Evolutionary conservation across 768 basidiomycete species (phyloP).

Genomic region (Lentinus brumalis): DNA sequence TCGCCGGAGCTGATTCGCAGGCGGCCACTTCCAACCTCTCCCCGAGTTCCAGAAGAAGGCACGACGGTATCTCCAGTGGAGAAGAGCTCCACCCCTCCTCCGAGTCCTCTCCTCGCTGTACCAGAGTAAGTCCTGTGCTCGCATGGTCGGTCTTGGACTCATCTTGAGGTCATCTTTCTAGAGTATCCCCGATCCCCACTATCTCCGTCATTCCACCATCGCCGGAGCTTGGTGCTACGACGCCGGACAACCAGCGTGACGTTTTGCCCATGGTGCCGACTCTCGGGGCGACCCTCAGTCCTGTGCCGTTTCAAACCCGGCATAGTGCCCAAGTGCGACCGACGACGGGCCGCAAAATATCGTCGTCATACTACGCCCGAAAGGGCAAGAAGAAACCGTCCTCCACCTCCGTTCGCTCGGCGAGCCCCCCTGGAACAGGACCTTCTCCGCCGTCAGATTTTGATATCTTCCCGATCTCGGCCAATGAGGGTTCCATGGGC

Average conservation of each 20-base stretch:
- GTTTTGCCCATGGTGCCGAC: no score
- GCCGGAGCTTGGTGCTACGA: neutral
- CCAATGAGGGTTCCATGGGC: no score
- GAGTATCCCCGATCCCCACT: neutral
- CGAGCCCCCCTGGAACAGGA: no score
- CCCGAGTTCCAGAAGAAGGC: neutral
- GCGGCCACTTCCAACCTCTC: neutral
- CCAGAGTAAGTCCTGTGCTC: neutral
- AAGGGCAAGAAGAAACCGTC: no score
- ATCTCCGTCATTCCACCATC: neutral
- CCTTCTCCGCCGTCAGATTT: no score
- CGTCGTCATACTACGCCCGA: no score
- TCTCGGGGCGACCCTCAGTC: no score
- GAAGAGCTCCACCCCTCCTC: neutral
- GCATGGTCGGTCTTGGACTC: neutral
- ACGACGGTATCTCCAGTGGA: neutral
- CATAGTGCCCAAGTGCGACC: no score
- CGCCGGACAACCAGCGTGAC: neutral
- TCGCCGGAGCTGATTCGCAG: neutral
- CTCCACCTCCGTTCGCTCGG: no score
- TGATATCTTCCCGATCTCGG: no score
- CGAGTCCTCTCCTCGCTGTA: neutral
- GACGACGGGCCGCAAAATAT: no score
- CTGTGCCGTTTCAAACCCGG: no score
- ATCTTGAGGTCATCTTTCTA: neutral